These are phyloP conservation scores for Schizothecium vesticola DNA, from an alignment of 495 filamentous ascomycete species.

Conservation along the genomic window DNA sequence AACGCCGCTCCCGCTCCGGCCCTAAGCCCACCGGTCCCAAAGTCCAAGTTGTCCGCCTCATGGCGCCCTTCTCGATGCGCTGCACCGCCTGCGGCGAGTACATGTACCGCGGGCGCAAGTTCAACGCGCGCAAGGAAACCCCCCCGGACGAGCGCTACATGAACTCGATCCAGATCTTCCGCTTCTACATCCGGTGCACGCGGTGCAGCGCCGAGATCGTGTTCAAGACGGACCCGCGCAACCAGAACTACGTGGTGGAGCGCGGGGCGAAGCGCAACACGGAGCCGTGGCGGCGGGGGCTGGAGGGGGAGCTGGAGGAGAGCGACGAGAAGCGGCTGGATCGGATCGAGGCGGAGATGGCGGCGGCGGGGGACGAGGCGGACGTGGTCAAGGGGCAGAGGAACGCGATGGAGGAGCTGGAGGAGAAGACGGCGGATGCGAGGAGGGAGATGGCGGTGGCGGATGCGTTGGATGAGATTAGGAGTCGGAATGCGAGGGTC, in stretches of 20 bases:
- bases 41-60: slow-evolving; percentile 84
- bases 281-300: slow-evolving; percentile 75
- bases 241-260: slow-evolving; percentile 75
- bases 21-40: slow-evolving; percentile 73
- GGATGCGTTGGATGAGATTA: slow-evolving; percentile 92
- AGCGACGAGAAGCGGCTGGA: slow-evolving; percentile 87
- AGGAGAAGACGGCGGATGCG: slow-evolving; percentile 83
- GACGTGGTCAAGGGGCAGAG: slow-evolving; percentile 55
- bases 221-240: slow-evolving; percentile 91
- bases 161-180: slow-evolving; percentile 70
- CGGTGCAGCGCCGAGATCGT: slow-evolving; percentile 85
- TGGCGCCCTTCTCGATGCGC: slow-evolving; percentile 94
- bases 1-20: slow-evolving; percentile 52
- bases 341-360: slow-evolving; percentile 67
- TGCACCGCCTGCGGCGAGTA: slow-evolving; percentile 89
- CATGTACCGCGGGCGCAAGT: slow-evolving; percentile 95
- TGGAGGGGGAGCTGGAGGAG: slow-evolving; percentile 51
- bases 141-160: slow-evolving; percentile 82
- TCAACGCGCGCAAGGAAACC: slow-evolving; percentile 94
- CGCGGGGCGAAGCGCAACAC: slow-evolving; percentile 85
- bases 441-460: slow-evolving; percentile 96
- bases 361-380: slow-evolving; percentile 55
- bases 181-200: slow-evolving; percentile 95
- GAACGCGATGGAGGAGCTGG: slow-evolving; percentile 83
- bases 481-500: slow-evolving; percentile 81